Base-by-base conservation (phyloP, 2,329 filamentous ascomycete genomes). In the Calonectria henricotiae region DNA sequence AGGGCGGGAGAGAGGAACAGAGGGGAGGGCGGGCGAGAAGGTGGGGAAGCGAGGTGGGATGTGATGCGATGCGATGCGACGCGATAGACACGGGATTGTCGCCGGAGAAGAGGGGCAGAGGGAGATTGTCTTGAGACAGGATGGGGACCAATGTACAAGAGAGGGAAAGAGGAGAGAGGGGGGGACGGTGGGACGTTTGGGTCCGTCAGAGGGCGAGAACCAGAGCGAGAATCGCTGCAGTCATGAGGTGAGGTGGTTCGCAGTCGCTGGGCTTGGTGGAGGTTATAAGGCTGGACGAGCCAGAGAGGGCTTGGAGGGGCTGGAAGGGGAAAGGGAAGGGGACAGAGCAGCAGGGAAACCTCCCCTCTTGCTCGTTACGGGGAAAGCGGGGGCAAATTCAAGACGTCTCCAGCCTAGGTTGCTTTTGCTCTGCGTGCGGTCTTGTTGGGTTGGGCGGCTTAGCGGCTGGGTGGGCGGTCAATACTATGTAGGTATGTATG, bases 171-270 rank as follows among this genome's bases (percentile, higher is more conserved):
- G 62, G 69, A 54, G 41, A 63, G 69, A 63, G 70, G 63, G 64
- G 69, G 62, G 44, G 35, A 54, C 64, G 51, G 61, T 67, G 71
- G 74, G 76, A 70, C 69, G 71, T 49, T 75, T 73, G 73, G 76
- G 77, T 75, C 75, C 76, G 76, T 77, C 75, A 77, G 69, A 75
- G 72, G 73, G 71, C 62, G 73, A 74, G 60, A 63, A 71, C 62
- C 71, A 74, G 62, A 62, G 72, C 61, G 73, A 74, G 60, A 68
- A 74, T 67, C 70, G 72, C 76, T 68, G 64, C 75, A 77, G 73
- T 78, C 76, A 77, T 77, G 71, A 74, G 73, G 61, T 70, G 68
- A 67, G 68, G 68, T 69, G 54, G 65, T 65, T 69, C 67, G 67
- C 67, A 44, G 67, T 62, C 46, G 55, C 67, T 65, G 62, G 62